phyloP scores from a whole-genome alignment of 106 monocot species.

The Chionographis japonica region DNA sequence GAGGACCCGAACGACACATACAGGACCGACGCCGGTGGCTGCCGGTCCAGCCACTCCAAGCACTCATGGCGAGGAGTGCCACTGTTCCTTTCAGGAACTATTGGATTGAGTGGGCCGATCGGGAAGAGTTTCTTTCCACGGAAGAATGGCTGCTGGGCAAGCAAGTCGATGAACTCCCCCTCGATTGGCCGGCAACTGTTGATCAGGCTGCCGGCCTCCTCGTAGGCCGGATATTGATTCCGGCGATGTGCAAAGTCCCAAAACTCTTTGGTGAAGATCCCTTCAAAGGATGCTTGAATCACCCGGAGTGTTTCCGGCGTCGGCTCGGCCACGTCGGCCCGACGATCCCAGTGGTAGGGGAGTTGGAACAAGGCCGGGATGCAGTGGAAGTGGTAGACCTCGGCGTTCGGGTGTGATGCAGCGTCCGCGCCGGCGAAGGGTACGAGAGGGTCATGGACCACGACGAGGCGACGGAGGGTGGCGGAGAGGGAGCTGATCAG shows the following conservation, averaged over 20 bases:
- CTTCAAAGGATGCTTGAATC: slow-evolving; percentile 4
- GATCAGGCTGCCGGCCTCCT: slow-evolving; percentile 23
- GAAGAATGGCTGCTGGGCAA: slow-evolving; percentile 6
- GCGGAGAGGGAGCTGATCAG: slow-evolving; percentile 35
- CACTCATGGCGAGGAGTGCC: not conserved
- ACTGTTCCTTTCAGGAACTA: not conserved
- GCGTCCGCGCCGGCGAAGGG: slow-evolving; percentile 25
- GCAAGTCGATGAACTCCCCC: slow-evolving; percentile 23
- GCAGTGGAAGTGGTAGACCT: slow-evolving; percentile 31
- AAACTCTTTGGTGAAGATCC: slow-evolving; percentile 24
- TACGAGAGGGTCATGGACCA: slow-evolving; percentile 53
- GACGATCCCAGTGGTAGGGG: slow-evolving; percentile 12
- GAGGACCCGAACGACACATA: slow-evolving; percentile 29
- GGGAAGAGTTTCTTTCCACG: slow-evolving; percentile 15
- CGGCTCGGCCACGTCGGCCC: not conserved
- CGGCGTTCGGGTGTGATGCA: slow-evolving; percentile 9
- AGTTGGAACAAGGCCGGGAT: slow-evolving; percentile 29
- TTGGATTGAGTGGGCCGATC: slow-evolving; percentile 23
- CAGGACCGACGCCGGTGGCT: slow-evolving; percentile 19
- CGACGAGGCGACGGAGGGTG: slow-evolving; percentile 23
- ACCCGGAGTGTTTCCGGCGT: not conserved
- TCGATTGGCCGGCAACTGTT: slow-evolving; percentile 32
- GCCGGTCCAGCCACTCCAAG: slow-evolving; percentile 7
- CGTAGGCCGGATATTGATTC: not conserved
- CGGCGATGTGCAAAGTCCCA: slow-evolving; percentile 4